Evolutionary conservation across 2,329 filamentous ascomycete genomes (phyloP).

Genomic region (Arachnopeziza araneosa): DNA sequence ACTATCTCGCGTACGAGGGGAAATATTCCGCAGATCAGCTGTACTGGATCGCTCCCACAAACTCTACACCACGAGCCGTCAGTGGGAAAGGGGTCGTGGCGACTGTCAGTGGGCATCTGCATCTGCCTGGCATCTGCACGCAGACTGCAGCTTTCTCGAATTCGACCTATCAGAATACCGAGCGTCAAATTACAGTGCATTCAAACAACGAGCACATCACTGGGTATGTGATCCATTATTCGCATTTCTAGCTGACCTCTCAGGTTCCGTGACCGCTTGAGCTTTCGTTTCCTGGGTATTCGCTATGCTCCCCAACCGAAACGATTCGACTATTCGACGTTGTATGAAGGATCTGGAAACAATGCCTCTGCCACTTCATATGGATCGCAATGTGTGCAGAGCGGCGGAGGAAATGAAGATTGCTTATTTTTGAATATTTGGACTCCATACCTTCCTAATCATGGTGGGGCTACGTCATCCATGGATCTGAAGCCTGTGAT

Average conservation of each 20-base stretch:
- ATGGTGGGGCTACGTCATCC: conserved; percentile 23
- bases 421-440: conserved; percentile 36
- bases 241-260: conserved; percentile 24
- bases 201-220: conserved; percentile 38
- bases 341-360: conserved; percentile 40
- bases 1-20: conserved; percentile 17
- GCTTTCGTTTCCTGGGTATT: conserved; percentile 35
- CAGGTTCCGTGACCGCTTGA: conserved; percentile 45
- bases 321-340: conserved; percentile 34
- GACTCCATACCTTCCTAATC: conserved; percentile 29
- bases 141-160: conserved; percentile 32
- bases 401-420: conserved; percentile 34
- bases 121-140: conserved; percentile 45
- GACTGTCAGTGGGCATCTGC: conserved; percentile 17
- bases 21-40: conserved; percentile 15
- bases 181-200: conserved; percentile 34
- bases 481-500: conserved; percentile 29
- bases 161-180: conserved; percentile 31
- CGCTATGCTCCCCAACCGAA: conserved; percentile 22
- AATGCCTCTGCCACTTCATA: conserved; percentile 41
- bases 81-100: conserved; percentile 26
- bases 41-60: conserved; percentile 19
- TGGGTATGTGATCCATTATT: conserved; percentile 40
- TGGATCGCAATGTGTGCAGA: conserved; percentile 29
- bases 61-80: conserved; percentile 10